phyloP scores from a whole-genome alignment of 495 filamentous ascomycete species.

The Talaromyces wortmannii region DNA sequence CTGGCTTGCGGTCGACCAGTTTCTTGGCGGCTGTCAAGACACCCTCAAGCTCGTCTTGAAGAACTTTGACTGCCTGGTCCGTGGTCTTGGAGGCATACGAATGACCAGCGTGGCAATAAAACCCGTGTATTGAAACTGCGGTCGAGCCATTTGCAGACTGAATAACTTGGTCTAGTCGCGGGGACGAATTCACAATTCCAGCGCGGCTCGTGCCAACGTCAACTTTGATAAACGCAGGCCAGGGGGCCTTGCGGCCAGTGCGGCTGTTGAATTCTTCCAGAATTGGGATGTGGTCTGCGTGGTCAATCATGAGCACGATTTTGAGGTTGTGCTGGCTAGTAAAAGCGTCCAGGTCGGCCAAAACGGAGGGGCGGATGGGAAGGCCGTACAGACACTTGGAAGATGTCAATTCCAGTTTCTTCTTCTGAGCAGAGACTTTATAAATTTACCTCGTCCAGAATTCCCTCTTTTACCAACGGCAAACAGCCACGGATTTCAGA shows the following conservation, averaged over 20 bases:
- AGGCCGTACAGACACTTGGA: slow-evolving; percentile 24
- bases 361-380: slow-evolving; percentile 20
- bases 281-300: slow-evolving; percentile 21
- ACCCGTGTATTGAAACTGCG: slow-evolving; percentile 6
- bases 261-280: slow-evolving; percentile 17
- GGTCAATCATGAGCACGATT: slow-evolving; percentile 27
- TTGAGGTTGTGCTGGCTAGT: slow-evolving; percentile 10
- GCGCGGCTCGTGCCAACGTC: slow-evolving; percentile 10
- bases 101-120: slow-evolving; percentile 20
- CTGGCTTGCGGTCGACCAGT: slow-evolving; percentile 3
- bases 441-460: slow-evolving; percentile 22
- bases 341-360: slow-evolving; percentile 20
- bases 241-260: slow-evolving; percentile 1
- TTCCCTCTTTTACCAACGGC: slow-evolving; percentile 21
- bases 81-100: slow-evolving; percentile 15
- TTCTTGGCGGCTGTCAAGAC: slow-evolving; percentile 12
- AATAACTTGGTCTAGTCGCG: slow-evolving; percentile 4
- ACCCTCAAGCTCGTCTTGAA: slow-evolving; percentile 13
- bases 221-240: slow-evolving; percentile 15
- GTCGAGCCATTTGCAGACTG: not conserved
- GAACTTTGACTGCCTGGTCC: slow-evolving; percentile 6
- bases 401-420: not conserved
- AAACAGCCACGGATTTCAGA: slow-evolving; percentile 21
- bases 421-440: not conserved
- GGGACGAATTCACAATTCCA: slow-evolving; percentile 7